Conservation (phyloP, 495 filamentous ascomycete species). For the Podospora anserina region DNA sequence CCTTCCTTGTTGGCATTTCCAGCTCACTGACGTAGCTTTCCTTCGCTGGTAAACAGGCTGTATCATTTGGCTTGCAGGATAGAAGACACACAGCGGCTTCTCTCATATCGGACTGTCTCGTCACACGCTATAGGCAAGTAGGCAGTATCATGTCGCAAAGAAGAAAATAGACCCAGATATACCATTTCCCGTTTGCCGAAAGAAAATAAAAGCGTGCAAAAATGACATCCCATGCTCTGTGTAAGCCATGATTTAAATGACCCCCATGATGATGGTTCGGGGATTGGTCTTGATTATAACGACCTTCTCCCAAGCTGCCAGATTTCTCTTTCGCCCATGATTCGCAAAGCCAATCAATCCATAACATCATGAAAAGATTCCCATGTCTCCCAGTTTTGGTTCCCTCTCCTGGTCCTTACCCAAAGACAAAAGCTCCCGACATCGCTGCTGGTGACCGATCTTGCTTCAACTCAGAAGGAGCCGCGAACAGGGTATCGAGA, state of each 20-base stretch:
- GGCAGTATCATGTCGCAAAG: neutral
- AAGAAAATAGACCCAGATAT: neutral
- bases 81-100: neutral
- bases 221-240: neutral
- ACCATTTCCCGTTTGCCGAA: neutral
- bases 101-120: neutral
- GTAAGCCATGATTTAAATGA: neutral
- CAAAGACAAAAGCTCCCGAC: conserved; percentile 7
- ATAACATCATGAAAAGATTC: neutral
- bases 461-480: conserved; percentile 3
- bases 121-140: neutral
- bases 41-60: neutral
- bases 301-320: neutral
- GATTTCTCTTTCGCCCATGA: neutral
- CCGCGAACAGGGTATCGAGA: conserved; percentile 11
- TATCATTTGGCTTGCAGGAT: neutral
- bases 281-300: neutral
- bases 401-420: conserved; percentile 5
- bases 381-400: conserved; percentile 16
- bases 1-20: neutral
- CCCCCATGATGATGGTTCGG: neutral
- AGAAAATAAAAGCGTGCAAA: neutral
- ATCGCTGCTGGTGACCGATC: conserved; percentile 11
- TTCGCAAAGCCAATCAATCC: neutral
- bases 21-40: neutral